These are phyloP conservation scores for Flaveria brownii DNA, from an alignment of 129 eudicot species.

Conservation along the genomic window DNA sequence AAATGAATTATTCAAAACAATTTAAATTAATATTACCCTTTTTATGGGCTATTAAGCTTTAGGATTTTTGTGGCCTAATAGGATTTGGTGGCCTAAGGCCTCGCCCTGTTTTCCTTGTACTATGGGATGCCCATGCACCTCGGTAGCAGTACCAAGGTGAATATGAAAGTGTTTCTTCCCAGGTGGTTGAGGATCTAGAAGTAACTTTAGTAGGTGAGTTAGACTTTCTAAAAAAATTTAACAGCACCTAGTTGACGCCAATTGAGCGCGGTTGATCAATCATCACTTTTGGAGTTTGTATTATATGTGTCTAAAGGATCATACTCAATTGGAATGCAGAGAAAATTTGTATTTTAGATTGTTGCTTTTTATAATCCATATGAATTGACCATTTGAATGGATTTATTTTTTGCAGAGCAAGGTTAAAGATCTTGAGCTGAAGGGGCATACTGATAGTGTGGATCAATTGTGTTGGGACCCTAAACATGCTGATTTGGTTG, in stretches of 20 bases:
- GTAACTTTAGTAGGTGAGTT: no score
- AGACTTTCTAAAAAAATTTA: neutral
- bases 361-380: neutral
- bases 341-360: neutral
- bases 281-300: neutral
- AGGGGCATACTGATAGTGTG: conserved; percentile 94
- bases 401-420: conserved; percentile 61
- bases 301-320: neutral
- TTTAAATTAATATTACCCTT: no score
- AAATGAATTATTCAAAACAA: no score
- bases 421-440: conserved; percentile 87
- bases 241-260: neutral
- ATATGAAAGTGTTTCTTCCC: no score
- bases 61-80: no score
- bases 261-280: neutral
- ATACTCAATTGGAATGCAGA: neutral
- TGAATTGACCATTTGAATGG: conserved; percentile 9
- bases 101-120: no score
- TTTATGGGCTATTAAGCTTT: no score
- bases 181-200: no score
- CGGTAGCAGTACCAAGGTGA: no score
- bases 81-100: no score
- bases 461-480: conserved; percentile 99
- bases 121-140: no score
- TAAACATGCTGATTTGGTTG: conserved; percentile 88